Evolutionary conservation across 2,329 filamentous ascomycete species (phyloP).

Genomic region (Colletotrichum scovillei): DNA sequence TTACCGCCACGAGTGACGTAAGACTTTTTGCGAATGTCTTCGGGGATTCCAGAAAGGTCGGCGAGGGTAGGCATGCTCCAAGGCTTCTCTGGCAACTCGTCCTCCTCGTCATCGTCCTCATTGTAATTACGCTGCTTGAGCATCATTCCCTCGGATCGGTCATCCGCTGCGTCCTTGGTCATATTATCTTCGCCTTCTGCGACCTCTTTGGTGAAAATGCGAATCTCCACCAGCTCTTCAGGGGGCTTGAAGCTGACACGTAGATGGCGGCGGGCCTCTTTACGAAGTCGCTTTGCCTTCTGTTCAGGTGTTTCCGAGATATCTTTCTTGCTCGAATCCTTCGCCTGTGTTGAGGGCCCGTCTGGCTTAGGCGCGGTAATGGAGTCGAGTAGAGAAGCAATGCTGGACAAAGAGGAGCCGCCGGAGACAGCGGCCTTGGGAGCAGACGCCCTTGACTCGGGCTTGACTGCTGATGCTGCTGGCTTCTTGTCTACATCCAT

Average conservation of each 20-base stretch:
- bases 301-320: constrained; percentile 75
- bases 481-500: constrained; percentile 36
- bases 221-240: constrained; percentile 72
- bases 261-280: constrained; percentile 76
- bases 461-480: constrained; percentile 35
- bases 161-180: constrained; percentile 78
- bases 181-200: constrained; percentile 77
- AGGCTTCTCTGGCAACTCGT: constrained; percentile 62
- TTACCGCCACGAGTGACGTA: constrained; percentile 67
- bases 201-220: constrained; percentile 78
- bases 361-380: constrained; percentile 58
- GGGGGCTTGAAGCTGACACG: constrained; percentile 79
- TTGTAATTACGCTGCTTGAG: constrained; percentile 64
- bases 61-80: constrained; percentile 61
- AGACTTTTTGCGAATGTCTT: constrained; percentile 58
- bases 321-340: constrained; percentile 50
- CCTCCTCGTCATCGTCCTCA: constrained; percentile 66
- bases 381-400: constrained; percentile 65
- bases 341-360: constrained; percentile 63
- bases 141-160: constrained; percentile 78
- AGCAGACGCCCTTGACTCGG: constrained; percentile 40
- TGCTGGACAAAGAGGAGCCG: constrained; percentile 57
- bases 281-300: constrained; percentile 74
- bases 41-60: constrained; percentile 60
- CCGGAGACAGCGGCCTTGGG: constrained; percentile 46